A percentile compares a stretch with the other conserved stretches of the same genome.
These are phyloP conservation scores for Spathaspora hagerdaliae DNA, from an alignment of 805 yeast species.

Conservation along the genomic window DNA sequence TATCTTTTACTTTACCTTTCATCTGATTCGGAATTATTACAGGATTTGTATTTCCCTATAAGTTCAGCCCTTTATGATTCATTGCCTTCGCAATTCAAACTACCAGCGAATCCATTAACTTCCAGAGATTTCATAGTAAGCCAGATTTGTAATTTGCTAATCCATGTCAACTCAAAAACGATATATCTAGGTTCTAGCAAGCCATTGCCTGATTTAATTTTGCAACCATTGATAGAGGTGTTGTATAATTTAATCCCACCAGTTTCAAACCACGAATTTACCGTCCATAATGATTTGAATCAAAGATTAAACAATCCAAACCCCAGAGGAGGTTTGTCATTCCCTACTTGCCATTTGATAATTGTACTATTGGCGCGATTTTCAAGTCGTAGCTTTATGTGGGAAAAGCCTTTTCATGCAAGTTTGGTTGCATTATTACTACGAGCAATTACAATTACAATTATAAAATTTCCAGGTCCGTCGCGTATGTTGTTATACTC, in stretches of 20 bases:
- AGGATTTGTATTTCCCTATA: constrained; percentile 44
- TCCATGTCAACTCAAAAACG: constrained; percentile 1
- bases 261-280: constrained; percentile 23
- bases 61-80: constrained; percentile 40
- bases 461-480: constrained; percentile 47
- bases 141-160: constrained; percentile 45
- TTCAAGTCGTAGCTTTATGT: constrained; percentile 31
- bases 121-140: constrained; percentile 61
- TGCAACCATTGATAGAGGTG: constrained; percentile 53
- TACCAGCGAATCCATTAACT: constrained; percentile 42
- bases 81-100: constrained; percentile 51
- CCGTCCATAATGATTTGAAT: constrained; percentile 12
- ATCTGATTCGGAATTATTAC: constrained; percentile 33
- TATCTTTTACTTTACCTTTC: constrained; percentile 51
- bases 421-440: constrained; percentile 59
- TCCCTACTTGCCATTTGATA: constrained; percentile 45
- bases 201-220: constrained; percentile 26
- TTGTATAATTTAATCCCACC: constrained; percentile 56
- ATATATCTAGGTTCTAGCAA: constrained; percentile 5
- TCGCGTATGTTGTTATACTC: constrained; percentile 53
- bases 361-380: constrained; percentile 40
- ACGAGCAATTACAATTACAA: constrained; percentile 50
- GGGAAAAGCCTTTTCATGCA: constrained; percentile 40
- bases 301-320: constrained; percentile 26
- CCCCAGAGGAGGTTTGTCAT: constrained; percentile 44